Evolutionary conservation across 2,329 filamentous ascomycete genomes (phyloP).

Genomic region (Claviceps sp.): DNA sequence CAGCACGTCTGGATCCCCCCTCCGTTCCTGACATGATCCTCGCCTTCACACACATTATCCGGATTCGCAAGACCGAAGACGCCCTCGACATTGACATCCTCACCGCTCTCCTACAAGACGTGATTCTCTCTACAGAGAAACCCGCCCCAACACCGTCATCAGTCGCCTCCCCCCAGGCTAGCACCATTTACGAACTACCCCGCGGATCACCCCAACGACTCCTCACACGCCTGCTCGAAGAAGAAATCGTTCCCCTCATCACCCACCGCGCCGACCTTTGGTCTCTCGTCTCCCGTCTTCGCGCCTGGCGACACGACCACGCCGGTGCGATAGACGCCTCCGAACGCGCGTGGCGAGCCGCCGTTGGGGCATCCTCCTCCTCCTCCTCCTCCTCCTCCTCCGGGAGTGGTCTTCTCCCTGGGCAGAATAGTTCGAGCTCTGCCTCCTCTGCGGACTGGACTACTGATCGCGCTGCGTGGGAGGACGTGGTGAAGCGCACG

Average conservation of each 20-base stretch:
- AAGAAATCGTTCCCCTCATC: slow-evolving; percentile 66
- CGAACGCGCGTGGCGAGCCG: slow-evolving; percentile 80
- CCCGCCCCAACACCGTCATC: slow-evolving; percentile 2
- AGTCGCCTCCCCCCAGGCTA: background rate
- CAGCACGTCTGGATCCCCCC: slow-evolving; percentile 62
- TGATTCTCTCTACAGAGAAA: slow-evolving; percentile 36
- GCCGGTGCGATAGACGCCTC: slow-evolving; percentile 64
- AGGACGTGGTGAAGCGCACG: slow-evolving; percentile 61
- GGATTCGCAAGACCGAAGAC: slow-evolving; percentile 64
- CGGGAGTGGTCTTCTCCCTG: slow-evolving; percentile 29
- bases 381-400: slow-evolving; percentile 37
- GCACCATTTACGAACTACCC: slow-evolving; percentile 22
- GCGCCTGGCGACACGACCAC: slow-evolving; percentile 60
- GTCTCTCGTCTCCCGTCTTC: slow-evolving; percentile 57
- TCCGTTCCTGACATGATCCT: slow-evolving; percentile 63
- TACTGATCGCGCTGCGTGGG: slow-evolving; percentile 52
- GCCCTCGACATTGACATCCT: slow-evolving; percentile 66
- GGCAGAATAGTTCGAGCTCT: slow-evolving; percentile 8
- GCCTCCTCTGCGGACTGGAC: slow-evolving; percentile 20
- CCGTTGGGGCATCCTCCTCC: slow-evolving; percentile 41
- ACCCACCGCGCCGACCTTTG: slow-evolving; percentile 68
- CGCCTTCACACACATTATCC: slow-evolving; percentile 61
- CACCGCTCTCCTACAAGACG: slow-evolving; percentile 56
- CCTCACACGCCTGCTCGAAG: slow-evolving; percentile 61
- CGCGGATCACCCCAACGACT: slow-evolving; percentile 49